A percentile compares a stretch with the other conserved stretches of the same genome.
These are phyloP conservation scores for Mycena leptocephala DNA, from an alignment of 768 basidiomycete genomes.

Conservation along the genomic window DNA sequence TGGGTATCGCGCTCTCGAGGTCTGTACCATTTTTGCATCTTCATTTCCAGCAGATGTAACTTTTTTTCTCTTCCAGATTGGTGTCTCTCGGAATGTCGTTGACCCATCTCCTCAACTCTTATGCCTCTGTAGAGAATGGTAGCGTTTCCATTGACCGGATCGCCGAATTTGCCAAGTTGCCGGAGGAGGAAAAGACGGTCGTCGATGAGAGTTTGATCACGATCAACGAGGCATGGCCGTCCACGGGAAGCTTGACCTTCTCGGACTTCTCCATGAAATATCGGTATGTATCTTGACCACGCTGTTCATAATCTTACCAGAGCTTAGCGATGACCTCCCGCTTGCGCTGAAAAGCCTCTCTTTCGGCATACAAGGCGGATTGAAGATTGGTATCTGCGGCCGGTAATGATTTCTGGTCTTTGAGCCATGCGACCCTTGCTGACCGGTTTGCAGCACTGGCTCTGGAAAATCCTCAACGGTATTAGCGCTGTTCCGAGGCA, in stretches of 20 bases:
- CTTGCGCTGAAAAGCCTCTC: constrained; percentile 20
- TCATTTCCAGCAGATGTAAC: no score
- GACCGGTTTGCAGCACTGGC: no score
- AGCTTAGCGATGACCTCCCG: constrained; percentile 16
- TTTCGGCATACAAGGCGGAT: constrained; percentile 11
- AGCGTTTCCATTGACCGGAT: constrained; percentile 24
- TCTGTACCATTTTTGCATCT: neutral
- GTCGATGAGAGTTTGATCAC: neutral
- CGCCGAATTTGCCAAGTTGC: no score
- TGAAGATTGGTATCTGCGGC: constrained; percentile 27
- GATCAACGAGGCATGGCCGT: constrained; percentile 7
- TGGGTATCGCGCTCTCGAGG: constrained; percentile 22
- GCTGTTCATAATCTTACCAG: neutral
- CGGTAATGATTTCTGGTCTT: neutral
- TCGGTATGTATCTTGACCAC: neutral
- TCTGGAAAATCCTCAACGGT: no score
- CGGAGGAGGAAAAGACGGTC: constrained; percentile 22
- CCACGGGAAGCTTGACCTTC: constrained; percentile 8
- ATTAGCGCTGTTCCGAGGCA: no score
- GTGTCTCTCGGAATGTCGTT: constrained; percentile 16
- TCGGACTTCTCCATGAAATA: no score
- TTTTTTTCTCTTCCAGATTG: neutral
- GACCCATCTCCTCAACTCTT: constrained; percentile 4
- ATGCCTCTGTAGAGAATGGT: constrained; percentile 27
- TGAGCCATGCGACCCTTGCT: neutral